Evolutionary conservation across 2,329 filamentous ascomycete species (phyloP).

Genomic region (Monilinia aucupariae): DNA sequence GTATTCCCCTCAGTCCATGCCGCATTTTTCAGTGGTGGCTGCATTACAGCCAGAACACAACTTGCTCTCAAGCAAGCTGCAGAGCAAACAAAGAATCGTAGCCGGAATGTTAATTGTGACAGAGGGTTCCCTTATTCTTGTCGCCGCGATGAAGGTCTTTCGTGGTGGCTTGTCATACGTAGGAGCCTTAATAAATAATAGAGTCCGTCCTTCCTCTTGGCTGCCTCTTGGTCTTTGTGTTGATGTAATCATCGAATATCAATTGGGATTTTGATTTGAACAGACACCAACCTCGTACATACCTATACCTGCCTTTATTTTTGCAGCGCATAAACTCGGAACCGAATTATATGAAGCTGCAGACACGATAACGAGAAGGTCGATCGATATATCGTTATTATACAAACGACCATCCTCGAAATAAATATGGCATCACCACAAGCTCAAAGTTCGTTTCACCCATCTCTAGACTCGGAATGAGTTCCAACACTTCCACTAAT

Average conservation of each 20-base stretch:
- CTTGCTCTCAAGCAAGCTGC: not conserved
- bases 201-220: slow-evolving; percentile 12
- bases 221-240: slow-evolving; percentile 7
- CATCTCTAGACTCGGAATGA: not conserved
- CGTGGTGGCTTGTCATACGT: not conserved
- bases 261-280: not conserved
- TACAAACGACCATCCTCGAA: not conserved
- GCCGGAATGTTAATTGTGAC: not conserved
- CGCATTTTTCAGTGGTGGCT: not conserved
- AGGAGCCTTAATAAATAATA: not conserved
- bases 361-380: not conserved
- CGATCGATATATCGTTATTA: not conserved
- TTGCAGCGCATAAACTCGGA: not conserved
- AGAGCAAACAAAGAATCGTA: slow-evolving; percentile 9
- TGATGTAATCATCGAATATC: slow-evolving; percentile 4
- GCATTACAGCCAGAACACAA: not conserved
- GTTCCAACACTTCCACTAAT: not conserved
- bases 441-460: slow-evolving; percentile 5
- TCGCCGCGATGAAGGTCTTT: not conserved
- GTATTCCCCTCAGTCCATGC: not conserved
- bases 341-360: slow-evolving; percentile 4
- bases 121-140: not conserved
- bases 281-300: not conserved
- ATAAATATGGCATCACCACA: slow-evolving; percentile 12
- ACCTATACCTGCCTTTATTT: not conserved